phyloP scores from a whole-genome alignment of 257 asterid genomes.

The Plantago ovata region DNA sequence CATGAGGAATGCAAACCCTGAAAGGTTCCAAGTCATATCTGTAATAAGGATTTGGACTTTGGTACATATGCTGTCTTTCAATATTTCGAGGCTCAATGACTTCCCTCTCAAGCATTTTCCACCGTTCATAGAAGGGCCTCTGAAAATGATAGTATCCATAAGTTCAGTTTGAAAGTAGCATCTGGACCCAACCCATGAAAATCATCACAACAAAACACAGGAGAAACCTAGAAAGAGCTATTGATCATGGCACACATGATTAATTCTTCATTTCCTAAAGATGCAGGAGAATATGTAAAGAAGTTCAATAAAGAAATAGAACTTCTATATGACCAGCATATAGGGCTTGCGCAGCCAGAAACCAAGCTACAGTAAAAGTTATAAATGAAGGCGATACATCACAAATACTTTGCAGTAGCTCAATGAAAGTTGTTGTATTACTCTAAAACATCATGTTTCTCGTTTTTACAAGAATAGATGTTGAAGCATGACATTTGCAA shows the following conservation, averaged over 20 bases:
- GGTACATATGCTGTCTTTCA: conserved; percentile 61
- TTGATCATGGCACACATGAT: neutral
- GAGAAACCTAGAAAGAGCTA: neutral
- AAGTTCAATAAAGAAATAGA: neutral
- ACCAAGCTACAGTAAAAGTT: too few species aligned
- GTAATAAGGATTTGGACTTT: conserved; percentile 65
- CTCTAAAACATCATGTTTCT: too few species aligned
- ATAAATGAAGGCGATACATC: too few species aligned
- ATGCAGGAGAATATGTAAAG: neutral
- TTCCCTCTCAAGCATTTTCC: conserved; percentile 96
- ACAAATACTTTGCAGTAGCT: too few species aligned
- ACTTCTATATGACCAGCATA: conserved; percentile 1
- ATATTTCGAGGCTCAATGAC: conserved; percentile 81
- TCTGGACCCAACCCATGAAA: neutral
- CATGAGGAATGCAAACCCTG: conserved; percentile 56
- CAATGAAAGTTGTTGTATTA: too few species aligned
- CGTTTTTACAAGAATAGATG: neutral
- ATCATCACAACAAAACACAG: neutral
- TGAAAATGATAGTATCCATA: conserved; percentile 31
- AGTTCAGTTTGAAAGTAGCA: conserved; percentile 2
- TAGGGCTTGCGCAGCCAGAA: conserved; percentile 1
- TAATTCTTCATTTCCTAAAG: neutral
- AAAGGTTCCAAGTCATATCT: conserved; percentile 94
- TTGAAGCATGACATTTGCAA: neutral
- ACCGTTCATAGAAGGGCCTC: conserved; percentile 92